These are phyloP conservation scores for Verruconis gallopava DNA, from an alignment of 2,329 filamentous ascomycete genomes.

Conservation along the genomic window DNA sequence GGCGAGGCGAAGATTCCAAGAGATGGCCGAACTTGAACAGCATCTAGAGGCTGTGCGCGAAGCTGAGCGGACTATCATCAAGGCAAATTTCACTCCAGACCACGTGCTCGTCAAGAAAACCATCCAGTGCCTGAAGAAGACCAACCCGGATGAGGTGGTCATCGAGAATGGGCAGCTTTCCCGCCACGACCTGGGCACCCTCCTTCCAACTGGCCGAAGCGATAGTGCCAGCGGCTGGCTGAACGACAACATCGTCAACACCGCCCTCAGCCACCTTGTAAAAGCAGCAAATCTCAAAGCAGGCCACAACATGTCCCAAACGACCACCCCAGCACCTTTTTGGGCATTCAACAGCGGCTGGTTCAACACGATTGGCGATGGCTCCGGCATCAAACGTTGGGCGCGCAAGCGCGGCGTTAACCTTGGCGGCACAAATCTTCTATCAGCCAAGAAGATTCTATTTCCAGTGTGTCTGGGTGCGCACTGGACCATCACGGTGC, in stretches of 20 bases:
- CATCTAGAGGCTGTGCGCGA: neutral
- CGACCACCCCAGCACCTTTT: constrained; percentile 46
- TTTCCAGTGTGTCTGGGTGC: constrained; percentile 51
- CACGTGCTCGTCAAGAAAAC: neutral
- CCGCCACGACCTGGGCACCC: constrained; percentile 48
- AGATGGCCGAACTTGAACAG: neutral
- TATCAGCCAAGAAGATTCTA: constrained; percentile 54
- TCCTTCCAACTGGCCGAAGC: constrained; percentile 28
- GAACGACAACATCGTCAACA: constrained; percentile 65
- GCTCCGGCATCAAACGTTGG: constrained; percentile 15
- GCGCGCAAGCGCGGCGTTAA: constrained; percentile 20
- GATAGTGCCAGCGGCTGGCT: constrained; percentile 47
- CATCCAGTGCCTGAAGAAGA: neutral
- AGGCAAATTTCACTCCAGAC: neutral
- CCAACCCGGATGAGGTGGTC: neutral
- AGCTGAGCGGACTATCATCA: neutral
- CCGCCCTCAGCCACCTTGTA: constrained; percentile 48
- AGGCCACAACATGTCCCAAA: constrained; percentile 36
- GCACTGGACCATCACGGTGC: constrained; percentile 62
- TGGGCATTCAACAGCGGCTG: constrained; percentile 55
- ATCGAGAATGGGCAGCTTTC: constrained; percentile 27
- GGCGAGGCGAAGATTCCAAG: constrained; percentile 1
- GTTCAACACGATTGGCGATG: constrained; percentile 37
- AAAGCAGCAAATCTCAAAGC: constrained; percentile 43
- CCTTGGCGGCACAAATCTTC: constrained; percentile 46